A percentile compares a stretch with the other conserved stretches of the same genome.
These are phyloP conservation scores for Tricladium varicosporioides DNA, from an alignment of 2,329 filamentous ascomycete genomes.

Conservation along the genomic window DNA sequence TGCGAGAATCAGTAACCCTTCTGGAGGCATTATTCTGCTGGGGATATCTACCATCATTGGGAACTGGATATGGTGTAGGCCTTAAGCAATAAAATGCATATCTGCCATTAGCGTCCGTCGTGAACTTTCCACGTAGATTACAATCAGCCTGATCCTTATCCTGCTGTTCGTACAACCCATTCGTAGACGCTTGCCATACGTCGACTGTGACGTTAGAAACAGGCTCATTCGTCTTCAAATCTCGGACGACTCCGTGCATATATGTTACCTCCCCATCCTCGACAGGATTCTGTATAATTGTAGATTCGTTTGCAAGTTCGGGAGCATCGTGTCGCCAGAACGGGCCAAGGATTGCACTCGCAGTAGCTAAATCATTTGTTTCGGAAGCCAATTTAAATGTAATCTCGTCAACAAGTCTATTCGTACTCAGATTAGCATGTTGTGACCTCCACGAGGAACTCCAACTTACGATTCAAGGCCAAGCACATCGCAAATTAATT, in stretches of 20 bases:
- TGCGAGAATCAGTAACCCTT: conserved; percentile 4
- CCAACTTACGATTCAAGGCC: conserved; percentile 55
- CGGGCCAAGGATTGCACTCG: conserved; percentile 60
- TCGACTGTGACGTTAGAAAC: conserved; percentile 56
- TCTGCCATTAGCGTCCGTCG: conserved; percentile 53
- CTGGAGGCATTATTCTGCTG: not conserved
- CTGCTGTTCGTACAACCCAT: conserved; percentile 58
- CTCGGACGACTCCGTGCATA: conserved; percentile 57
- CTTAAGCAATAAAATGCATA: conserved; percentile 51
- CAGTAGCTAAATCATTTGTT: conserved; percentile 43
- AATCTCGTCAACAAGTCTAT: conserved; percentile 40
- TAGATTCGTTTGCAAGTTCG: conserved; percentile 51
- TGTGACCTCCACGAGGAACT: not conserved
- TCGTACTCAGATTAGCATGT: conserved; percentile 25
- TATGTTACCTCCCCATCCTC: conserved; percentile 48
- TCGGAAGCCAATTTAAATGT: conserved; percentile 28
- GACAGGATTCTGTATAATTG: conserved; percentile 49
- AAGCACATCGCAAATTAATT: conserved; percentile 61
- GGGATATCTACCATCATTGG: conserved; percentile 28
- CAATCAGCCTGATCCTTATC: conserved; percentile 58
- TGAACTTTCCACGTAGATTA: conserved; percentile 62
- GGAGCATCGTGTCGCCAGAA: conserved; percentile 63
- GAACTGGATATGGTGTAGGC: conserved; percentile 41
- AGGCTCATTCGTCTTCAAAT: conserved; percentile 53
- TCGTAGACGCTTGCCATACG: conserved; percentile 64